phyloP scores from a whole-genome alignment of 352 stramenopile species.

The Phytophthora pistaciae region DNA sequence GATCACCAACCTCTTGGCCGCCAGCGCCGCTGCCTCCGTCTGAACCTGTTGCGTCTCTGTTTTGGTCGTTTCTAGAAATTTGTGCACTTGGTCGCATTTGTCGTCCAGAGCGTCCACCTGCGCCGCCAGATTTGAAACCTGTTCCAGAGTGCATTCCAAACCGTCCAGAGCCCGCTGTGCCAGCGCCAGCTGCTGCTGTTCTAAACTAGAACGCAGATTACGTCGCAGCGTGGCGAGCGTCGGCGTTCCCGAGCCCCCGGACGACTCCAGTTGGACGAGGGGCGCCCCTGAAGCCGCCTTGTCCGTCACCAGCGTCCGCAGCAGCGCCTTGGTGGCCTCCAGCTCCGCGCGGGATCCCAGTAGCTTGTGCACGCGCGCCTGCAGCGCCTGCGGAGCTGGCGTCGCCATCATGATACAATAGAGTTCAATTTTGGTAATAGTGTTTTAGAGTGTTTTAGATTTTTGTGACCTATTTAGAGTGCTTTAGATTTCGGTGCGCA shows the following conservation, averaged over 20 bases:
- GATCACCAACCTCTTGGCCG: slow-evolving; percentile 44
- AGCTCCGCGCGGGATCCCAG: slow-evolving; percentile 68
- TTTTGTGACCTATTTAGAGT: too few species aligned
- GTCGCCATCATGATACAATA: slow-evolving; percentile 14
- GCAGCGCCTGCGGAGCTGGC: slow-evolving; percentile 41
- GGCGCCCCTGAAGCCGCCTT: slow-evolving; percentile 13
- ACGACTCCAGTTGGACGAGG: slow-evolving; percentile 42
- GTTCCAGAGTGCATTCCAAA: slow-evolving; percentile 51
- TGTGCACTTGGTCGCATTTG: slow-evolving; percentile 59
- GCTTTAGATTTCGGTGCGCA: too few species aligned
- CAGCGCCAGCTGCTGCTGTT: slow-evolving; percentile 62
- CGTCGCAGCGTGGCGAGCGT: slow-evolving; percentile 56
- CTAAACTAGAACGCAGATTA: slow-evolving; percentile 54
- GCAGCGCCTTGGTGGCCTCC: slow-evolving; percentile 66
- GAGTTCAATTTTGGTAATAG: too few species aligned
- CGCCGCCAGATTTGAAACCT: slow-evolving; percentile 41
- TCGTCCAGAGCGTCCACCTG: slow-evolving; percentile 55
- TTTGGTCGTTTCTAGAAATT: slow-evolving; percentile 71
- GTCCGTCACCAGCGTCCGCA: slow-evolving; percentile 59
- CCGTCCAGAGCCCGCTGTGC: slow-evolving; percentile 57
- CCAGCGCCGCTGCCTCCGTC: slow-evolving; percentile 55
- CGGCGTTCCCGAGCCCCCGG: slow-evolving; percentile 5
- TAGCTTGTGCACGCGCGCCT: slow-evolving; percentile 72
- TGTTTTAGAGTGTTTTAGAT: too few species aligned
- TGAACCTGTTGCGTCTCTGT: slow-evolving; percentile 74